These are phyloP conservation scores for Xylariaceae sp. DNA, from an alignment of 2,329 filamentous ascomycete species.

Conservation along the genomic window DNA sequence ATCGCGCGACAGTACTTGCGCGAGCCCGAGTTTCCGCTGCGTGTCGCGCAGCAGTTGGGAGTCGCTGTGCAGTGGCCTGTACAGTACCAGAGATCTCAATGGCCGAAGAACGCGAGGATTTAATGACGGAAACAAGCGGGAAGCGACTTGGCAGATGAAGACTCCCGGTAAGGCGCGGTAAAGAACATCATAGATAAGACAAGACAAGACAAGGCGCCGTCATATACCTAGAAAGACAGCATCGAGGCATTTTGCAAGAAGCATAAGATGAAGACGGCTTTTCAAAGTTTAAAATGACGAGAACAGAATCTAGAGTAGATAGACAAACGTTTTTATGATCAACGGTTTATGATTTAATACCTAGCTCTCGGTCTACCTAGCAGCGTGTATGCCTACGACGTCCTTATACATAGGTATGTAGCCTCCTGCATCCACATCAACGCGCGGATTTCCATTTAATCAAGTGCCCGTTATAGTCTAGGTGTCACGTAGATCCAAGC, in stretches of 20 bases:
- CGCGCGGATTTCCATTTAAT: no score
- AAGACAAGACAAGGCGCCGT: neutral
- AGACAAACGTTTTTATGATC: neutral
- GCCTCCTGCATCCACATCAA: no score
- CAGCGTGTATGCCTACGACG: no score
- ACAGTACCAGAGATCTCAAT: constrained; percentile 56
- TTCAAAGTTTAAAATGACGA: neutral
- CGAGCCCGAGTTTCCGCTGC: constrained; percentile 77
- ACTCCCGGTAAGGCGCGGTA: neutral
- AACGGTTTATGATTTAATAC: neutral
- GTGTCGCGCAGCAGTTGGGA: constrained; percentile 71
- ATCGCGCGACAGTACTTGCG: constrained; percentile 78
- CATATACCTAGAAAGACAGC: neutral
- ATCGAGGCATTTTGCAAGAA: neutral
- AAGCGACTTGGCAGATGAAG: no score
- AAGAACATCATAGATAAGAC: neutral
- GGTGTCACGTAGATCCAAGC: neutral
- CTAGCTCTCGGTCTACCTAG: no score
- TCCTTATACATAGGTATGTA: no score
- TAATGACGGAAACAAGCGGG: constrained; percentile 12
- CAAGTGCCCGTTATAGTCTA: neutral
- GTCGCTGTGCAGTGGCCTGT: constrained; percentile 72
- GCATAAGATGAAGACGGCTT: neutral
- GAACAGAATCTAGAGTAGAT: neutral
- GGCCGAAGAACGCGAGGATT: constrained; percentile 34